These are phyloP conservation scores for Agaricus blazei DNA, from an alignment of 768 basidiomycete genomes.

Conservation along the genomic window DNA sequence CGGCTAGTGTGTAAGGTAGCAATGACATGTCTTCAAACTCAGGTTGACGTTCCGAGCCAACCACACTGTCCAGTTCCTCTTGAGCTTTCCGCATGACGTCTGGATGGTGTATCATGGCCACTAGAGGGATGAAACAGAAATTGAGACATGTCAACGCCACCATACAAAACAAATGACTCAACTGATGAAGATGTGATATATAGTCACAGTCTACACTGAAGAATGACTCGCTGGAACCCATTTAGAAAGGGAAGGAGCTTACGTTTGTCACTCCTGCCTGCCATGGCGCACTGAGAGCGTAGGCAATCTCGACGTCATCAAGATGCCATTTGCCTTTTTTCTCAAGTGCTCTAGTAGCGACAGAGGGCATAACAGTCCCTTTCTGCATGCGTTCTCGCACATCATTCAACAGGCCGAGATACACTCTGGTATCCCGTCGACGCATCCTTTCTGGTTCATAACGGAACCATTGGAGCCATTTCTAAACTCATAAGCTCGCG, in stretches of 20 bases:
- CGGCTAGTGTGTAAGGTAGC: slow-evolving; percentile 17
- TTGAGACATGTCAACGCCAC: neutral
- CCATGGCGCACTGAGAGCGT: slow-evolving; percentile 26
- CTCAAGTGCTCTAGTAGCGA: slow-evolving; percentile 33
- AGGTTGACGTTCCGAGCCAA: slow-evolving; percentile 22
- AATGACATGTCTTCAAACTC: slow-evolving; percentile 17
- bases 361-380: slow-evolving; percentile 24
- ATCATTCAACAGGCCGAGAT: slow-evolving; percentile 19
- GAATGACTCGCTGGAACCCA: neutral
- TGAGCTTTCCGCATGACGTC: slow-evolving; percentile 23
- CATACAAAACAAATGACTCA: neutral
- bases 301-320: slow-evolving; percentile 38
- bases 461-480: slow-evolving; percentile 26
- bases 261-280: slow-evolving; percentile 25
- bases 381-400: slow-evolving; percentile 18
- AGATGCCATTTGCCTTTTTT: slow-evolving; percentile 36
- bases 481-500: slow-evolving; percentile 7
- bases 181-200: slow-evolving; percentile 9
- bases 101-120: slow-evolving; percentile 25
- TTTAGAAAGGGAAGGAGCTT: slow-evolving; percentile 1
- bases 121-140: neutral
- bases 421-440: slow-evolving; percentile 18
- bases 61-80: slow-evolving; percentile 25
- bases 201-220: slow-evolving; percentile 1
- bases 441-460: slow-evolving; percentile 20